Evolutionary conservation across 208 protist genomes (phyloP).

Genomic region (Acanthamoeba triangularis): DNA sequence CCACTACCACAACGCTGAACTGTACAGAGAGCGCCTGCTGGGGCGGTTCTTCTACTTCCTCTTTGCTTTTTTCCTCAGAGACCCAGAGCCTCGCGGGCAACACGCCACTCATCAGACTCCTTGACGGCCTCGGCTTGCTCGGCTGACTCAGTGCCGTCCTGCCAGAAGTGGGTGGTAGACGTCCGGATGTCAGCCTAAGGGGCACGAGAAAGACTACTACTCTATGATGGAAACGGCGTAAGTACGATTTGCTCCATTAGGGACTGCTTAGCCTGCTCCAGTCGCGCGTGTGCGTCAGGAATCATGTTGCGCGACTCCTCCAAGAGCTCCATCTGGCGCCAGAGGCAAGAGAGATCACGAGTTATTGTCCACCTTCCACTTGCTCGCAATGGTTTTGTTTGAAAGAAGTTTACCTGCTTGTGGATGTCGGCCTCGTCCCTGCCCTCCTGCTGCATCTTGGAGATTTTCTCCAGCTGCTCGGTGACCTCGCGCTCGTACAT

Average conservation of each 20-base stretch:
- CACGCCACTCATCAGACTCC: background rate
- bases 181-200: background rate
- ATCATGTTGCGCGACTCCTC: slow-evolving; percentile 12
- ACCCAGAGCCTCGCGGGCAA: background rate
- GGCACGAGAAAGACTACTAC: background rate
- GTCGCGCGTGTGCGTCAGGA: background rate
- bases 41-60: too few species aligned
- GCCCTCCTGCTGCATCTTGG: background rate
- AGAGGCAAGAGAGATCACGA: background rate
- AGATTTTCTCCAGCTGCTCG: background rate
- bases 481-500: background rate
- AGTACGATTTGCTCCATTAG: background rate
- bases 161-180: too few species aligned
- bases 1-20: too few species aligned
- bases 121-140: background rate
- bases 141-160: background rate
- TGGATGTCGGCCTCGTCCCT: background rate
- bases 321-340: background rate
- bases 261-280: slow-evolving; percentile 7
- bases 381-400: background rate
- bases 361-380: background rate
- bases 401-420: slow-evolving; percentile 15
- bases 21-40: too few species aligned
- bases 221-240: background rate
- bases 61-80: too few species aligned